A percentile compares a stretch with the other conserved stretches of the same genome.
Conservation (phyloP, 2,329 filamentous ascomycete species). For the Myrmaecium sp. region DNA sequence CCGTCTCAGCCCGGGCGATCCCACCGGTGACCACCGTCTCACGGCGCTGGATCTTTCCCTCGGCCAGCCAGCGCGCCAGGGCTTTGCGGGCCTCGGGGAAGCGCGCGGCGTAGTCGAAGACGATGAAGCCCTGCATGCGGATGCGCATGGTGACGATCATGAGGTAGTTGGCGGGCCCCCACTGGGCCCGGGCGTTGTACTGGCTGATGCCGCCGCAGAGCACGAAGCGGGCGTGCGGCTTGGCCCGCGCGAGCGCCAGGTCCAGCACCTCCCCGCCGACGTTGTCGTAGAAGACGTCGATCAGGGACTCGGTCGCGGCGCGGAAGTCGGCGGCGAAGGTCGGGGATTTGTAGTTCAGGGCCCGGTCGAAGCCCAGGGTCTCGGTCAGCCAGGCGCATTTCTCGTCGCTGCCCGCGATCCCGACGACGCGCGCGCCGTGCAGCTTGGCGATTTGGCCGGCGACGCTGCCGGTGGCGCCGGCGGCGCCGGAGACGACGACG, state of each 20-base stretch:
- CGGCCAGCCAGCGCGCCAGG: slow-evolving; percentile 48
- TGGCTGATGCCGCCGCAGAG: slow-evolving; percentile 27
- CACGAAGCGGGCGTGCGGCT: slow-evolving; percentile 23
- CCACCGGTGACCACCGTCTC: slow-evolving; percentile 59
- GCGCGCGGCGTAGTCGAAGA: slow-evolving; percentile 47
- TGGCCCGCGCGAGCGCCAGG: slow-evolving; percentile 26
- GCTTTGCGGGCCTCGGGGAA: slow-evolving; percentile 42
- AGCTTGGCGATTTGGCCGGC: slow-evolving; percentile 43
- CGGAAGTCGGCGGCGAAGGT: slow-evolving; percentile 30
- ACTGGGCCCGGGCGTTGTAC: slow-evolving; percentile 23
- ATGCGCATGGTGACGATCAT: slow-evolving; percentile 25
- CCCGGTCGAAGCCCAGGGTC: slow-evolving; percentile 34
- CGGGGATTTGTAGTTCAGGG: slow-evolving; percentile 36
- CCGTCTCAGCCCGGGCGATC: slow-evolving; percentile 43
- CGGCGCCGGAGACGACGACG: slow-evolving; percentile 62
- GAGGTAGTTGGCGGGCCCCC: slow-evolving; percentile 24
- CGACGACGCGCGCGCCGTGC: slow-evolving; percentile 31
- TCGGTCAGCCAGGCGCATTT: slow-evolving; percentile 38
- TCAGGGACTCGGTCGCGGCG: slow-evolving; percentile 30
- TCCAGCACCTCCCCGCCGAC: slow-evolving; percentile 33
- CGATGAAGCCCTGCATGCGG: slow-evolving; percentile 41
- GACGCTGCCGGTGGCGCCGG: slow-evolving; percentile 61
- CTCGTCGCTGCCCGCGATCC: slow-evolving; percentile 34
- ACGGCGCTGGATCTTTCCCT: slow-evolving; percentile 53
- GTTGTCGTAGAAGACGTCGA: slow-evolving; percentile 36